Conservation (phyloP, 495 filamentous ascomycete genomes). For the Xylaria bambusicola region DNA sequence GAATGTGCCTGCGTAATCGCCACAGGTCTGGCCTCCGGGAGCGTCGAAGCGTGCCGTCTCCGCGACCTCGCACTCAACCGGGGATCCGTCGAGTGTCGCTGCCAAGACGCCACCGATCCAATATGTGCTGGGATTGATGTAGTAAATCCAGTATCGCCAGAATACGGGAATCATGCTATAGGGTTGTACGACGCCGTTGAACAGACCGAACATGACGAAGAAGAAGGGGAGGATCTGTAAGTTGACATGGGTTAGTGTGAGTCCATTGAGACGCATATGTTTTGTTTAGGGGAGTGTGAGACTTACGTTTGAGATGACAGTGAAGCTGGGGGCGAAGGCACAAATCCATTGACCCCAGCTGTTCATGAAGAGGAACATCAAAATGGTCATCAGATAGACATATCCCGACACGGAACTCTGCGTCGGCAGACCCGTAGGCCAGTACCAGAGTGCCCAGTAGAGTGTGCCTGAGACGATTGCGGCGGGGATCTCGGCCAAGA, state of each 20-base stretch:
- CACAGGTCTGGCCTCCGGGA: slow-evolving; percentile 64
- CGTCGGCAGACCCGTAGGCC: slow-evolving; percentile 67
- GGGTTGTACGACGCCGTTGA: slow-evolving; percentile 73
- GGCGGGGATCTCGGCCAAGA: slow-evolving; percentile 76
- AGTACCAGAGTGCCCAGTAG: slow-evolving; percentile 83
- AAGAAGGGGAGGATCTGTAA: slow-evolving; percentile 66
- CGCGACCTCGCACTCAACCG: slow-evolving; percentile 56
- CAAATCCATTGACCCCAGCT: slow-evolving; percentile 86
- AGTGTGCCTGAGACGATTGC: slow-evolving; percentile 63
- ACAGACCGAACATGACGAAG: slow-evolving; percentile 73
- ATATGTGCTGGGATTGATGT: slow-evolving; percentile 67
- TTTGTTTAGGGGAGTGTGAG: neutral
- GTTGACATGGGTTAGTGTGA: neutral
- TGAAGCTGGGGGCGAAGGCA: slow-evolving; percentile 77
- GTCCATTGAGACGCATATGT: neutral
- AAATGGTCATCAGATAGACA: slow-evolving; percentile 78
- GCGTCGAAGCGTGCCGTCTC: slow-evolving; percentile 70
- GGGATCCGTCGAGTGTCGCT: slow-evolving; percentile 54
- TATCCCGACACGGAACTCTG: slow-evolving; percentile 70
- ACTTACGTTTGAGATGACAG: slow-evolving; percentile 69
- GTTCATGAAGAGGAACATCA: slow-evolving; percentile 78
- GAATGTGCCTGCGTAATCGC: slow-evolving; percentile 60
- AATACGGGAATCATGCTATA: slow-evolving; percentile 64
- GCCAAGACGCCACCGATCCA: slow-evolving; percentile 76
- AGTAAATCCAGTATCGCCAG: slow-evolving; percentile 83